A percentile compares a stretch with the other conserved stretches of the same genome.
Evolutionary conservation across 2,329 filamentous ascomycete species (phyloP).

Genomic region (Stachybotrys elegans): DNA sequence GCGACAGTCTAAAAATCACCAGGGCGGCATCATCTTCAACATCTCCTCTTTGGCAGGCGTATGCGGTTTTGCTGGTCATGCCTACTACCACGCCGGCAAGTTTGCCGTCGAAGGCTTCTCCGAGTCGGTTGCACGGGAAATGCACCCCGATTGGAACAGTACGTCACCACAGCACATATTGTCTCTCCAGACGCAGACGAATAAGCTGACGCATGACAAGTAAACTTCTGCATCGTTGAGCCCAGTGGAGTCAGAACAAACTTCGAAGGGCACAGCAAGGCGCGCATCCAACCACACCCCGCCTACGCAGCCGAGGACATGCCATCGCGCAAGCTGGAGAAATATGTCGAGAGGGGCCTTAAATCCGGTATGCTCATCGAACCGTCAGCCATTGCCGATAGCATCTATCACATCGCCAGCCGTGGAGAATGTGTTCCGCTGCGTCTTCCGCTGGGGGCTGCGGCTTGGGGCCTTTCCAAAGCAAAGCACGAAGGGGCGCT

Average conservation of each 20-base stretch:
- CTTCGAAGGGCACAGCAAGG: constrained; percentile 19
- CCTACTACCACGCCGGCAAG: constrained; percentile 17
- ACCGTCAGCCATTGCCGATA: too few relatives aligned
- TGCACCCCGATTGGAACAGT: constrained; percentile 17
- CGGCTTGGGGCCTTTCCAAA: too few relatives aligned
- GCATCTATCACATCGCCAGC: too few relatives aligned
- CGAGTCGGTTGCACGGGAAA: constrained; percentile 14
- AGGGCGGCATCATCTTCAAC: constrained; percentile 19
- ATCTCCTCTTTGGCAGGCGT: constrained; percentile 14
- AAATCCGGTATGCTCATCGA: too few relatives aligned
- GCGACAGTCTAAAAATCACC: constrained; percentile 23
- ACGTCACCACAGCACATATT: not conserved
- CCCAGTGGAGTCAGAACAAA: constrained; percentile 34
- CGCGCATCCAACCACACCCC: constrained; percentile 20
- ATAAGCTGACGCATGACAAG: too few relatives aligned
- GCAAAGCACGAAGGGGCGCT: too few relatives aligned
- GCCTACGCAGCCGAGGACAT: too few relatives aligned
- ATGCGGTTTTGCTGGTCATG: constrained; percentile 12
- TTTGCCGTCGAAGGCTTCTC: constrained; percentile 18
- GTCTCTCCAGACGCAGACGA: too few relatives aligned
- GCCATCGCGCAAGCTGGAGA: too few relatives aligned
- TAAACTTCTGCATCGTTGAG: constrained; percentile 36
- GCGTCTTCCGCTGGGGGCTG: too few relatives aligned
- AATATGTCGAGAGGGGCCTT: too few relatives aligned
- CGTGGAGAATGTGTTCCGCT: too few relatives aligned